A percentile compares a stretch with the other conserved stretches of the same genome.
Conservation (phyloP, 2,329 filamentous ascomycete genomes). For the Paecilomyces variotii region DNA sequence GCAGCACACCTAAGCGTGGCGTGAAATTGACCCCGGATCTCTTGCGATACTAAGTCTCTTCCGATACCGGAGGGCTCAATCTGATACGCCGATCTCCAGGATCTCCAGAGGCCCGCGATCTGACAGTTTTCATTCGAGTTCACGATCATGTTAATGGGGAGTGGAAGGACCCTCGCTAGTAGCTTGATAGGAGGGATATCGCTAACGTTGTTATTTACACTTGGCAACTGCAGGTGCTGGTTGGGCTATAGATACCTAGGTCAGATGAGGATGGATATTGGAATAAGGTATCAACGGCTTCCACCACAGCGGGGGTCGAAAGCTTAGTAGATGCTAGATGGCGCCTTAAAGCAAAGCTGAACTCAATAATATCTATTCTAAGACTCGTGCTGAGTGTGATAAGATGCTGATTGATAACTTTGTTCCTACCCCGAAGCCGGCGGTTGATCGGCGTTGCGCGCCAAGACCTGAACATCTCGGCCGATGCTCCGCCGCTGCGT, state of each 20-base stretch:
- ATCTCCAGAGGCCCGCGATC: no score
- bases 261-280: background rate
- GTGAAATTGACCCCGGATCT: no score
- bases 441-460: background rate
- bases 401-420: background rate
- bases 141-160: no score
- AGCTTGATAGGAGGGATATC: no score
- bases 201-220: no score
- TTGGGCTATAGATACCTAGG: no score
- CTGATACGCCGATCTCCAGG: background rate
- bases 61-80: background rate
- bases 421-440: background rate
- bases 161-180: no score
- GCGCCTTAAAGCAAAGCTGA: background rate
- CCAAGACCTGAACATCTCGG: background rate
- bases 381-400: no score
- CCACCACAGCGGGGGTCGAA: background rate
- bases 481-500: background rate
- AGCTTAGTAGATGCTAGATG: background rate
- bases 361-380: background rate
- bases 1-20: no score
- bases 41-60: background rate
- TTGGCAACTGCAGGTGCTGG: no score
- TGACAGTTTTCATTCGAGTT: no score
- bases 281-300: background rate